Evolutionary conservation across 2,329 filamentous ascomycete genomes (phyloP).

Genomic region (Calycina marina): DNA sequence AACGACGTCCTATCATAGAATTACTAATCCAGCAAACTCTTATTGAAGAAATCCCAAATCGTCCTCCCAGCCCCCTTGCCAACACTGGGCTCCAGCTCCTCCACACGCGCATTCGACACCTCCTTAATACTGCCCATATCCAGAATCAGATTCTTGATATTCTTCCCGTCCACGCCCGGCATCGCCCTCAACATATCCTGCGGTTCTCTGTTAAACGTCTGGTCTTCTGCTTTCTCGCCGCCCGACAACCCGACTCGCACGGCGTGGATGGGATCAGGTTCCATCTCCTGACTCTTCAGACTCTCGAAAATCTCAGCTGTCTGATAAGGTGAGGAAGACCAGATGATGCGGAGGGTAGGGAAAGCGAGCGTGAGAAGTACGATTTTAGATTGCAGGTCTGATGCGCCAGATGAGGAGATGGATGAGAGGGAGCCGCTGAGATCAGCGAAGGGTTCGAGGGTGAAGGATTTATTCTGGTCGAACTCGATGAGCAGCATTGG

Average conservation of each 20-base stretch:
- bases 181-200: conserved; percentile 82
- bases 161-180: conserved; percentile 71
- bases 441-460: conserved; percentile 68
- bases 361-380: conserved; percentile 89
- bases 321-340: conserved; percentile 86
- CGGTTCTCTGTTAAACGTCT: conserved; percentile 68
- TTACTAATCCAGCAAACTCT: conserved; percentile 19
- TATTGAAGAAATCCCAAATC: conserved; percentile 69
- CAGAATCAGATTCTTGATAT: conserved; percentile 56
- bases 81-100: conserved; percentile 58
- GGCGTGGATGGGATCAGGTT: conserved; percentile 80
- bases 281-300: conserved; percentile 75
- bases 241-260: conserved; percentile 68
- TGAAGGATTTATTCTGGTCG: conserved; percentile 94
- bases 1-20: not conserved
- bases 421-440: conserved; percentile 45
- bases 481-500: conserved; percentile 95
- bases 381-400: conserved; percentile 80
- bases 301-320: conserved; percentile 94
- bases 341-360: conserved; percentile 78
- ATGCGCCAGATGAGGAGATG: conserved; percentile 45
- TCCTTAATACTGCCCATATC: conserved; percentile 65
- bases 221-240: conserved; percentile 44
- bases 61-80: conserved; percentile 64
- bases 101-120: conserved; percentile 71